phyloP scores from a whole-genome alignment of 2,329 filamentous ascomycete species.

The Trichoderma semiorbis region DNA sequence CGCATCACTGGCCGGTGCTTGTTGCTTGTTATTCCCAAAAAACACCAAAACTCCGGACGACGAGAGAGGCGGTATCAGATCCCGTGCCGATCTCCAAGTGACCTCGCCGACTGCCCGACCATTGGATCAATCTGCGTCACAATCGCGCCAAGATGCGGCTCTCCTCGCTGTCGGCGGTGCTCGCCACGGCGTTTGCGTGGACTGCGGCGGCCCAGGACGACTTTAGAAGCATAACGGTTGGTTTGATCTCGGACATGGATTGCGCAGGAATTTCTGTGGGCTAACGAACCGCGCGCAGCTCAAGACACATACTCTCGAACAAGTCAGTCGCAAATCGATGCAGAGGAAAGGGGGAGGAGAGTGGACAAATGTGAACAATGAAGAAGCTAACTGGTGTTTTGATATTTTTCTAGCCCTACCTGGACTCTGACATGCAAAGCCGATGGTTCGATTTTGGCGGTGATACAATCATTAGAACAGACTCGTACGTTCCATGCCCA shows the following conservation, averaged over 20 bases:
- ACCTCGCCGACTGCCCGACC: background rate
- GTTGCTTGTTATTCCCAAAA: background rate
- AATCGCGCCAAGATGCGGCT: conserved; percentile 43
- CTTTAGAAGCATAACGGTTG: conserved; percentile 51
- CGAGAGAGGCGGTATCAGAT: conserved; percentile 16
- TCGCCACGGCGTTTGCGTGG: conserved; percentile 50
- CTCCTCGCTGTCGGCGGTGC: conserved; percentile 44
- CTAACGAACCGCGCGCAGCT: conserved; percentile 50
- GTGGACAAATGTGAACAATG: background rate
- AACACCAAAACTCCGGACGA: conserved; percentile 8
- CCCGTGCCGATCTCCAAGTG: conserved; percentile 16
- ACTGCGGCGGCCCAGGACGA: conserved; percentile 48
- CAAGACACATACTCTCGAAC: conserved; percentile 77
- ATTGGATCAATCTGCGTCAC: background rate
- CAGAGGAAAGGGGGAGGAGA: background rate
- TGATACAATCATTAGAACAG: conserved; percentile 77
- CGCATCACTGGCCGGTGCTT: background rate
- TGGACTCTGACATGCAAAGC: conserved; percentile 97
- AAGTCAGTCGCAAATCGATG: conserved; percentile 54
- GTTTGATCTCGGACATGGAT: conserved; percentile 23
- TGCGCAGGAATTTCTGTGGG: background rate
- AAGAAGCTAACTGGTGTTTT: conserved; percentile 17
- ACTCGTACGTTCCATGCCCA: conserved; percentile 51
- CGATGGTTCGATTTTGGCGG: conserved; percentile 99
- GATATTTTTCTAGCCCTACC: conserved; percentile 66